Base-by-base conservation (phyloP, 345 rosid genomes). In the Geranium brycei region DNA sequence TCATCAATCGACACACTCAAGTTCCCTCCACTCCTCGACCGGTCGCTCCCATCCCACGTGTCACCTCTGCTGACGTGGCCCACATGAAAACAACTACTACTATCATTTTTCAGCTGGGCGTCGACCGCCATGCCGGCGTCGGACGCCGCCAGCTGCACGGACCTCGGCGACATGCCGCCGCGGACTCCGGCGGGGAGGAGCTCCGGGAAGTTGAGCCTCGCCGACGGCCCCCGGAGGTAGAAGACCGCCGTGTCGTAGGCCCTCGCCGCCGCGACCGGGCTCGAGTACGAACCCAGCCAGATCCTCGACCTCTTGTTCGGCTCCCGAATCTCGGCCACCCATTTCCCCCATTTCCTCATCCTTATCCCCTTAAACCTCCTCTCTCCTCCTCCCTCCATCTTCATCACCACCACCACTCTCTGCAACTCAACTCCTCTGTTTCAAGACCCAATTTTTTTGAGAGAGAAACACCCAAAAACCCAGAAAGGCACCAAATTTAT, bases 341-440 rank as follows among this genome's bases (percentile, higher is more conserved):
- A 93, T 72, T 93, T 93, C 0, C 99, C 99, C 99, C 99, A 93
- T 85, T 93, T 93, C 76, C 99, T 81, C 99, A 93, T 93, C 91
- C 99, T 85, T 71, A 93, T 93, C 60, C 99, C 99, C 71, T 93
- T 93, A 74, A 81, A 93, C 1, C 77, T 82, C 69, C 86, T 78
- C 62, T 81, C 90, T 19, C 75, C 65, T 73, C 75, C 66, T 64
- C 72, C 75, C 74, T 62, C 80, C 85, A 64, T 77, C 67, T 31
- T 74, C 60, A 31, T 40, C 51, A 23, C 28, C 28, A 23, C 28
- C 28, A 23, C 35, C 56, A 23, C 28, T 68, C 12, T 28, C 28
- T 58, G 30, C 28, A 17, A 58, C 19, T 19, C 28, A 17, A 58
- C 19, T 59, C 14, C 13, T 31, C 31, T 59, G 31, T 16, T 30